These are phyloP conservation scores for Entelexis paramagnoliae DNA, from an alignment of 1,139 yeast genomes.

Conservation along the genomic window DNA sequence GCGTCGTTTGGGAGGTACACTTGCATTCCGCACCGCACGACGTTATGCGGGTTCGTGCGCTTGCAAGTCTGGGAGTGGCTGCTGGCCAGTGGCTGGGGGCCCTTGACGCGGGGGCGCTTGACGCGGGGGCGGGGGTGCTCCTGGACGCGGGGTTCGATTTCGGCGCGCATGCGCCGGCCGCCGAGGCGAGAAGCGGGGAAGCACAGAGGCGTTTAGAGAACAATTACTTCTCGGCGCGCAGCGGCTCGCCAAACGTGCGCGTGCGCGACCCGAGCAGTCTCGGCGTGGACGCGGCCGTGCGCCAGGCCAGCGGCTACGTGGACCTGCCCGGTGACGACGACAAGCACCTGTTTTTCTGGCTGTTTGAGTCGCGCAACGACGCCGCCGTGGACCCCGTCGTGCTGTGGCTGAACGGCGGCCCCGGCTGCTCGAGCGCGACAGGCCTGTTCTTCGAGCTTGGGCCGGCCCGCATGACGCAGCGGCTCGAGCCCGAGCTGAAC, in stretches of 20 bases:
- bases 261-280: constrained; percentile 7
- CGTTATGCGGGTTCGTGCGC: neutral
- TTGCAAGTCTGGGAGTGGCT: neutral
- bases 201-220: neutral
- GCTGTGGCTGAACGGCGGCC: constrained; percentile 86
- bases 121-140: constrained; percentile 1
- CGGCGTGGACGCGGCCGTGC: constrained; percentile 40
- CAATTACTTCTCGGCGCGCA: neutral
- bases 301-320: constrained; percentile 79
- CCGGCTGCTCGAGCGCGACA: constrained; percentile 76
- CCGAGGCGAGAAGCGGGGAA: neutral
- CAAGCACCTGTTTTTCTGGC: constrained; percentile 79
- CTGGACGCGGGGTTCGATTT: neutral
- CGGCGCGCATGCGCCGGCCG: neutral
- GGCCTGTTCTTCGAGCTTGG: constrained; percentile 91
- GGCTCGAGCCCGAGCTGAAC: constrained; percentile 47
- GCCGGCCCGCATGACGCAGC: constrained; percentile 59
- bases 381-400: constrained; percentile 76
- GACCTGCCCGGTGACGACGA: constrained; percentile 60
- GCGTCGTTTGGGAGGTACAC: neutral
- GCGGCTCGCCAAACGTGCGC: constrained; percentile 3
- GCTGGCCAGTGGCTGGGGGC: constrained; percentile 2
- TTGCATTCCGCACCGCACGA: neutral
- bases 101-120: neutral
- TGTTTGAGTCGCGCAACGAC: constrained; percentile 82